These are phyloP conservation scores for Afroboletus lepidellus DNA, from an alignment of 1,284 basidiomycete species.

Conservation along the genomic window DNA sequence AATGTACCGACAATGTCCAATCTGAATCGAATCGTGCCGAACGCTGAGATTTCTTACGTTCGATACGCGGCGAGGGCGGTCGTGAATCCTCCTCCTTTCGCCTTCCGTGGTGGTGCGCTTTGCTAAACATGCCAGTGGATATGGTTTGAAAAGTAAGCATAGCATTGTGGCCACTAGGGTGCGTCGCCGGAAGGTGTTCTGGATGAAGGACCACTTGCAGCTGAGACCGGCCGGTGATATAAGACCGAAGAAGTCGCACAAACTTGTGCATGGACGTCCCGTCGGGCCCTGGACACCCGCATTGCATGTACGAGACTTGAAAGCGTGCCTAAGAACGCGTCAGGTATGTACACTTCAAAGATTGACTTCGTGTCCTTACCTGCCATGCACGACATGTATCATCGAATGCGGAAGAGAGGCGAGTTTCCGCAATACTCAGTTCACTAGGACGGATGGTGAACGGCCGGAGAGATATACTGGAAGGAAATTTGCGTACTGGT, in stretches of 20 bases:
- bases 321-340: conserved; percentile 35
- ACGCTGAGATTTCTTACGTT: not conserved
- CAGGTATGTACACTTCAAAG: not conserved
- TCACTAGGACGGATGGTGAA: conserved; percentile 25
- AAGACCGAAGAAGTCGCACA: conserved; percentile 27
- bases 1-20: not conserved
- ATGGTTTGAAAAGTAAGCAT: conserved; percentile 23
- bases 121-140: conserved; percentile 15
- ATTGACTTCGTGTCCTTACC: conserved; percentile 5
- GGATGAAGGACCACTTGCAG: conserved; percentile 27
- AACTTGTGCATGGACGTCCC: conserved; percentile 31
- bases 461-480: not conserved
- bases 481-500: conserved; percentile 33
- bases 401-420: conserved; percentile 37
- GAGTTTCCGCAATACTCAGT: conserved; percentile 34
- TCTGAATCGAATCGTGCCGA: not conserved
- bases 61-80: not conserved
- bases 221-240: conserved; percentile 16
- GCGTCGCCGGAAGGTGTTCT: conserved; percentile 37
- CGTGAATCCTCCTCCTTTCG: not conserved
- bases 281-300: conserved; percentile 45
- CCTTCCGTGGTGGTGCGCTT: conserved; percentile 7
- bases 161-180: conserved; percentile 40
- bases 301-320: conserved; percentile 43
- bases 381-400: conserved; percentile 36